phyloP scores from a whole-genome alignment of 148 eudicot genomes.

The Vaccinium macrocarpon region DNA sequence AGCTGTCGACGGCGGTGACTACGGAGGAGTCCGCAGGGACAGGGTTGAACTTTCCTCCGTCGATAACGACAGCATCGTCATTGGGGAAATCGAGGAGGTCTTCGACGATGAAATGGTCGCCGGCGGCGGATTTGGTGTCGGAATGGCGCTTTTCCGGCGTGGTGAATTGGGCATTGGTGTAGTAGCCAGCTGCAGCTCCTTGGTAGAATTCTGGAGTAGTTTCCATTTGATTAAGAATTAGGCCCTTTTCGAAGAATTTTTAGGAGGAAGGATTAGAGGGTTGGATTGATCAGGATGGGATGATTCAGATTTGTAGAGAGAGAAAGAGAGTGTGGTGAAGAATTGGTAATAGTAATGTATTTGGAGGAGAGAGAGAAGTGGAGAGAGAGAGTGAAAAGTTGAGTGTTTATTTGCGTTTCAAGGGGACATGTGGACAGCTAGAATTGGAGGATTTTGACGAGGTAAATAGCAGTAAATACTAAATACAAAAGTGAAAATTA shows the following conservation, averaged over 20 bases:
- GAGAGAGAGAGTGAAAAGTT: constrained; percentile 25
- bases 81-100: constrained; percentile 82
- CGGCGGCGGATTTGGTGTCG: constrained; percentile 24
- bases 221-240: constrained; percentile 9
- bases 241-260: background rate
- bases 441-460: constrained; percentile 30
- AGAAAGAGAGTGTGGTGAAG: constrained; percentile 14
- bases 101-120: constrained; percentile 62
- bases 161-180: constrained; percentile 29
- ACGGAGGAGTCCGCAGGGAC: constrained; percentile 39
- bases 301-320: background rate
- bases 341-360: background rate
- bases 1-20: constrained; percentile 49
- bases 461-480: background rate
- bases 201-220: constrained; percentile 31
- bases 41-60: constrained; percentile 24
- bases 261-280: background rate
- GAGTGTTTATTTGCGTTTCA: constrained; percentile 51
- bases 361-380: constrained; percentile 27
- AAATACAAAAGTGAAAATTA: too few relatives aligned
- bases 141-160: constrained; percentile 32
- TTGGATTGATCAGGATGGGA: background rate
- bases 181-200: constrained; percentile 4
- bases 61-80: constrained; percentile 41
- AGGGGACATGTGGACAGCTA: constrained; percentile 45